phyloP scores from a whole-genome alignment of 495 filamentous ascomycete species.

The Penicillium lagena region DNA sequence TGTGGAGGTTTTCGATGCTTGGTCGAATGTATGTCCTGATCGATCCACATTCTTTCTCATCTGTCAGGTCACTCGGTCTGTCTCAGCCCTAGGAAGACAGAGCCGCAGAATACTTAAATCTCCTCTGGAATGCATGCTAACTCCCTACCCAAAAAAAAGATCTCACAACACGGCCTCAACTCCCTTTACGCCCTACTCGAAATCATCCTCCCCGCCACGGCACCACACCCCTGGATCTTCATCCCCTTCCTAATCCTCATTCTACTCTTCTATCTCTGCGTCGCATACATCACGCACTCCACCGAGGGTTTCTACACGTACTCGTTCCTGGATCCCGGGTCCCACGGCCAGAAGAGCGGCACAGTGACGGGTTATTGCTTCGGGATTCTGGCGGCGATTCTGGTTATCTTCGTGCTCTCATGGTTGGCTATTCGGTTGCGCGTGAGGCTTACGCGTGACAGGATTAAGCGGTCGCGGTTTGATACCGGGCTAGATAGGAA shows the following conservation, averaged over 20 bases:
- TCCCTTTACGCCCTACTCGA: slow-evolving; percentile 65
- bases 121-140: too few relatives aligned
- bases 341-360: slow-evolving; percentile 36
- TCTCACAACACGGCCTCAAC: slow-evolving; percentile 72
- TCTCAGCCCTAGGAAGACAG: background rate
- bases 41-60: background rate
- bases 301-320: slow-evolving; percentile 72
- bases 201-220: slow-evolving; percentile 55
- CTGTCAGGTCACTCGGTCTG: too few relatives aligned
- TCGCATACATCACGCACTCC: slow-evolving; percentile 67
- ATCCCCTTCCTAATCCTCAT: slow-evolving; percentile 37
- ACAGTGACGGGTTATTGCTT: slow-evolving; percentile 43
- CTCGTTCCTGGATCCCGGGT: slow-evolving; percentile 57
- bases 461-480: slow-evolving; percentile 18
- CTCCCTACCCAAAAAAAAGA: slow-evolving; percentile 17
- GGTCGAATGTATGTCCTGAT: slow-evolving; percentile 53
- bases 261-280: slow-evolving; percentile 60
- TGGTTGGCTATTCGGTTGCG: slow-evolving; percentile 48
- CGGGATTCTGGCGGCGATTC: slow-evolving; percentile 54
- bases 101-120: slow-evolving; percentile 1
- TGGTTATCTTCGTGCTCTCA: slow-evolving; percentile 56
- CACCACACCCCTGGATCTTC: slow-evolving; percentile 41
- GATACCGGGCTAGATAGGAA: slow-evolving; percentile 8
- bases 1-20: slow-evolving; percentile 41
- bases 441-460: slow-evolving; percentile 29